Percentiles rank a stretch among this genome's conserved stretches.
phyloP scores from a whole-genome alignment of 768 basidiomycete genomes.

The Collybia sordida region DNA sequence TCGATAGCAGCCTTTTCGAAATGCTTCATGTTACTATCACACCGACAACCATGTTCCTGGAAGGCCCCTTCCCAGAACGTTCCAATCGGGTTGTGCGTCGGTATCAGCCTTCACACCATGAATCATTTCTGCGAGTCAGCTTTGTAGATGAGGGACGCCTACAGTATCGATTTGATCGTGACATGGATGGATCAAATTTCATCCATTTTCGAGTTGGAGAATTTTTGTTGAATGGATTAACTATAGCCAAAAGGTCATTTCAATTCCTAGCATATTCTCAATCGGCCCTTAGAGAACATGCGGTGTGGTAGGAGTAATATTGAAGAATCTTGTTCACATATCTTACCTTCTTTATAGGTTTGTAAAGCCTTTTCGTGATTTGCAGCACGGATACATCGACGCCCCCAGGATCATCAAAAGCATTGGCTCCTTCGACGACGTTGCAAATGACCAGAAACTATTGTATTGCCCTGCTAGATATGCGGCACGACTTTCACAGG shows the following conservation, averaged over 20 bases:
- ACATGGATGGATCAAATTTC: constrained; percentile 52
- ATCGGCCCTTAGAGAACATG: constrained; percentile 69
- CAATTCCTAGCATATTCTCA: constrained; percentile 72
- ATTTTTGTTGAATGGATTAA: constrained; percentile 45
- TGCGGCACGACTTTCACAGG: constrained; percentile 70
- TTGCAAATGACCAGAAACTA: constrained; percentile 43
- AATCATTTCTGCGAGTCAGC: constrained; percentile 61
- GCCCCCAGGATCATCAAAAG: constrained; percentile 52
- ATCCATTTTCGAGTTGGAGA: constrained; percentile 46
- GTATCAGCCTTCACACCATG: constrained; percentile 42
- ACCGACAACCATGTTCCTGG: constrained; percentile 51
- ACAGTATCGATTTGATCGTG: constrained; percentile 54
- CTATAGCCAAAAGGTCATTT: constrained; percentile 54
- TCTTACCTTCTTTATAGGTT: constrained; percentile 45
- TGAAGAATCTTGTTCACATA: neutral
- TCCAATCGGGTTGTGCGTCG: constrained; percentile 62
- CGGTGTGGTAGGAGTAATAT: constrained; percentile 44
- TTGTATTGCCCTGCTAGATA: constrained; percentile 68
- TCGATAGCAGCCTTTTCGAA: constrained; percentile 36
- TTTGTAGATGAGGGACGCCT: constrained; percentile 60
- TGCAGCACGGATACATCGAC: constrained; percentile 25
- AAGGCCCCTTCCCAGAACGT: constrained; percentile 57
- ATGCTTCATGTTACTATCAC: constrained; percentile 50
- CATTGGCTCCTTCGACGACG: constrained; percentile 53
- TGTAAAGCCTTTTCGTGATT: constrained; percentile 50